Evolutionary conservation across 352 stramenopile genomes (phyloP), one percentile per base, ranked within the genome.

Genomic region (Phytophthora pistaciae): DNA sequence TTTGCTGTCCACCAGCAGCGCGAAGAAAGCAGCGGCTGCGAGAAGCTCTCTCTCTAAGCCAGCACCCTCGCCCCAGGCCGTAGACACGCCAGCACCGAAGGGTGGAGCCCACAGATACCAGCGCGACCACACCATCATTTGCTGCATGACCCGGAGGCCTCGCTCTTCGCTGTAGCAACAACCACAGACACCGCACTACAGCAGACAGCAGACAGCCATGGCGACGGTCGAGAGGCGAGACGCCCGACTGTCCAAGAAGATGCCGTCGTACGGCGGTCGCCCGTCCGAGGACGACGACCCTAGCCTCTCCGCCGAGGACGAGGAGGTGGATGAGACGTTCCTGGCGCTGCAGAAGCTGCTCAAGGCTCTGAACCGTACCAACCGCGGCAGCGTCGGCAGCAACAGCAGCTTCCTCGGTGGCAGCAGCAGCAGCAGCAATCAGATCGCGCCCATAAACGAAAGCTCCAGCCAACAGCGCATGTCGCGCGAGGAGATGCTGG

Each of bases 311-410:
- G 80, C 66, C 44, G 82, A 93, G 16, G 83, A 93, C 14, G 85
- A 91, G 18, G 87, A 94, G 46, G 78, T 91, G 31, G 87, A 94
- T 65, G 87, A 94, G 71, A 94, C 87, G 42, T 94, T 94, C 56
- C 13, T 94, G 49, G 85, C 87, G 20, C 79, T 94, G 13, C 87
- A 94, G 62, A 91, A 89, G 64, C 72, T 94, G 53, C 75, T 94
- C 16, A 86, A 83, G 61, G 75, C 83, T 36, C 84, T 94, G 23
- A 90, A 91, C 60, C 77, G 72, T 50, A 82, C 60, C 23, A 79
- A 68, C 18, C 55, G 74, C 50, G 72, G 52, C 27, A 74, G 61
- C 25, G 20, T n/a, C 48, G 55, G 59, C 67, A 62, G 71, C 68
- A 68, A 67, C 50, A 29, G 60, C 48, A 66, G 65, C 40, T 68